Conservation (phyloP, 73 alveolate species). For the Effrenium voratum region DNA sequence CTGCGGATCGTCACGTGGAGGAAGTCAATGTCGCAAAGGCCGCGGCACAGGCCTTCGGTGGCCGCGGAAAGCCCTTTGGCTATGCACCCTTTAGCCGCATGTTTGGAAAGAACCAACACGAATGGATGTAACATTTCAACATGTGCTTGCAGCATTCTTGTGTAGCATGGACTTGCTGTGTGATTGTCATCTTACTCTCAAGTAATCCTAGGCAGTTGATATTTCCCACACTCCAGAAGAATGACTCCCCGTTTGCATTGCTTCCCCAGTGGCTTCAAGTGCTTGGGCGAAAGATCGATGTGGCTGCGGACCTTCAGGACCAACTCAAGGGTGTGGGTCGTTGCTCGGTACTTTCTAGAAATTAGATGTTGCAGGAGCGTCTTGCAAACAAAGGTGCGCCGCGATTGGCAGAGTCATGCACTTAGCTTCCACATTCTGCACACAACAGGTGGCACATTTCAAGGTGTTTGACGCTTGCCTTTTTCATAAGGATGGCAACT, state of each 20-base stretch:
- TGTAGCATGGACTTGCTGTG: neutral
- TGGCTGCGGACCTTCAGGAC: conserved; percentile 10
- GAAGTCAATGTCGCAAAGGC: neutral
- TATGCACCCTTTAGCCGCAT: neutral
- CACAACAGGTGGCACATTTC: neutral
- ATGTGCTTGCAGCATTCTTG: neutral
- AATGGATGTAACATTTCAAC: neutral
- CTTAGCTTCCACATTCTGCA: neutral
- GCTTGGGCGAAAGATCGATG: conserved; percentile 10
- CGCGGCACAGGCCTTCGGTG: neutral
- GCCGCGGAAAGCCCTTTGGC: neutral
- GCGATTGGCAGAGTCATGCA: neutral
- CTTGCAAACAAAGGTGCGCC: neutral
- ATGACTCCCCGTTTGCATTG: conserved; percentile 7
- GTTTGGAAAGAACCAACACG: neutral
- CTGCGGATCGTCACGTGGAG: neutral
- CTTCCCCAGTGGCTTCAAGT: neutral
- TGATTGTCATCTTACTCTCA: neutral
- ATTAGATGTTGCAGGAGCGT: neutral
- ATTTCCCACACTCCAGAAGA: conserved; percentile 12
- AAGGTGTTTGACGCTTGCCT: neutral
- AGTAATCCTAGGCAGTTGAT: neutral
- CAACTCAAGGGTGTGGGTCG: neutral
- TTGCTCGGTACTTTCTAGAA: neutral
- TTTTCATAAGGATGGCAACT: neutral